These are phyloP conservation scores for Rhododendron kiyosumense DNA, from an alignment of 148 eudicot species.

Conservation along the genomic window DNA sequence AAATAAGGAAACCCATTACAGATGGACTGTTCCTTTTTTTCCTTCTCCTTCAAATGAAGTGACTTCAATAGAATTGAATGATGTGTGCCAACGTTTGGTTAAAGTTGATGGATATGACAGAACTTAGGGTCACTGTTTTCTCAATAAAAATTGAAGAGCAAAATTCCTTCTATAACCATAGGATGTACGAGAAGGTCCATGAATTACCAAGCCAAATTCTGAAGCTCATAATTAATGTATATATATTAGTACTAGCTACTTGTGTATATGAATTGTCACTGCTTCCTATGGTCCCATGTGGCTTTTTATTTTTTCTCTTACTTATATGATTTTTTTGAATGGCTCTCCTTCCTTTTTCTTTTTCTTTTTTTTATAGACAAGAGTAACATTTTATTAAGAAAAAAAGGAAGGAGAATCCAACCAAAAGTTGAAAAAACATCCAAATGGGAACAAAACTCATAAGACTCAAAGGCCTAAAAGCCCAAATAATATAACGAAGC, in stretches of 20 bases:
- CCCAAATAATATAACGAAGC: too few relatives aligned
- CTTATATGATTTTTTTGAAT: too few relatives aligned
- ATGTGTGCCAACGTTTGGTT: not conserved
- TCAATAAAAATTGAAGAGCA: not conserved
- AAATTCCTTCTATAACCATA: not conserved
- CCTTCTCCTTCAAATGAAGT: slow-evolving; percentile 7
- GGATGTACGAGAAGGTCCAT: not conserved
- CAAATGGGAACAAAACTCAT: too few relatives aligned
- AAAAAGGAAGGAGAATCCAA: too few relatives aligned
- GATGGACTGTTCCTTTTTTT: not conserved
- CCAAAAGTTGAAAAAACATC: too few relatives aligned
- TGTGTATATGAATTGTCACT: not conserved
- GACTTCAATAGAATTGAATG: slow-evolving; percentile 10
- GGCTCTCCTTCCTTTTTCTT: too few relatives aligned
- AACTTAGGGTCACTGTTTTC: slow-evolving; percentile 22
- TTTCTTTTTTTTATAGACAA: too few relatives aligned
- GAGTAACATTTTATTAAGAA: too few relatives aligned
- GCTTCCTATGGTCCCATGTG: not conserved
- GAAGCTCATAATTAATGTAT: not conserved
- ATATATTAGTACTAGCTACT: too few relatives aligned
- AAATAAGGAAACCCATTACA: not conserved
- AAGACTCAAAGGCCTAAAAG: too few relatives aligned
- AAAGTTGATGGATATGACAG: slow-evolving; percentile 37
- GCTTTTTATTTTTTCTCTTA: not conserved
- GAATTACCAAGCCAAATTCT: not conserved